Evolutionary conservation across 352 stramenopile species (phyloP), one percentile per base, ranked within the genome.

Genomic region (Globisporangium middletonii): DNA sequence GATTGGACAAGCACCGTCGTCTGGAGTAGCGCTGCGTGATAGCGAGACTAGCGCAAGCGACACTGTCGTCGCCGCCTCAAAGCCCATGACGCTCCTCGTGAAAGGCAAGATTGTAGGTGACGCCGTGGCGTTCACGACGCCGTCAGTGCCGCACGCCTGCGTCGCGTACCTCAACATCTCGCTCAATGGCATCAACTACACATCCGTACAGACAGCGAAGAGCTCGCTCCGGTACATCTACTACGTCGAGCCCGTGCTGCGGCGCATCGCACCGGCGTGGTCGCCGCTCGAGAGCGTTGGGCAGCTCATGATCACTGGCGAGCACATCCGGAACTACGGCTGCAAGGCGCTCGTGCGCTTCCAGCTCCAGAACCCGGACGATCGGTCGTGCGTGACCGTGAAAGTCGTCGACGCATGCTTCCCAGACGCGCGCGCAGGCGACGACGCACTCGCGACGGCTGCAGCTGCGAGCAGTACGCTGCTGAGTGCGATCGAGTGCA

Each of bases 121-220:
- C 44, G 74, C 79, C 0, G 76, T 90, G 23, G 61, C 64, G 2
- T 90, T 90, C 51, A 46, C 73, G 11, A 63, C 71, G 0, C 80
- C 80, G 2, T 12, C 64, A 13, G 79, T 88, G 7, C 60, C 55
- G 3, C 57, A 53, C 3, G 63, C 69, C 3, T 80, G 76, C 16
- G 60, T 73, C 0, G 80, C 76, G 1, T 71, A 76, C 33, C 46
- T 90, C 30, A 86, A 80, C 50, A 87, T 90, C 53, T 78, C 77
- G 0, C 60, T 90, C 38, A 87, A 90, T n/a, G 80, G 78, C 0
- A 90, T 90, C 45, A 82, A 88, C 61, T 89, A 88, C 59, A 90
- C 76, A 7, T 83, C 65, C 0, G 53, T 68, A 1, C 78, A 80
- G 30, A 64, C 33, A 2, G 7, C 71, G 4, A 63, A 63, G 16